Base-by-base conservation (phyloP, 495 filamentous ascomycete genomes). In the Penicillium antarcticum region DNA sequence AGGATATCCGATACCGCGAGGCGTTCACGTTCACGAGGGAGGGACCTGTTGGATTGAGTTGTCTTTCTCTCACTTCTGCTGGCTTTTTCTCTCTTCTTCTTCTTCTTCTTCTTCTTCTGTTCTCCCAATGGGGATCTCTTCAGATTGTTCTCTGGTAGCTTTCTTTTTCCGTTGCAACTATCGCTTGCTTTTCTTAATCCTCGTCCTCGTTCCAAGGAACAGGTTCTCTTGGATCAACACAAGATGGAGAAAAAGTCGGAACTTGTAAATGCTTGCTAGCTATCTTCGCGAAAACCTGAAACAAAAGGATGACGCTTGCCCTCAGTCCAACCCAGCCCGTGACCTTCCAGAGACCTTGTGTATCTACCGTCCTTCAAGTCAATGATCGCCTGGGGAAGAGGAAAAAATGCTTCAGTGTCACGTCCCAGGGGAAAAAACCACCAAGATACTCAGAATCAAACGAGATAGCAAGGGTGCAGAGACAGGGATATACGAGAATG, bases 201-300 rank as follows among this genome's bases (percentile, higher is more conserved):
- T 64, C 55, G 65, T 65, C 57, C 65, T 59, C 48, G 54, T 60
- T 60, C 60, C 57, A 47, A 52, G 38, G 38, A 48, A 48, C 37
- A 18, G 45, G 51, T 42, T 56, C 58, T 57, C 61, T 60, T 61
- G 68, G 53, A 68, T 59, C 61, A 66, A 69, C 59, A 56, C 51
- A 61, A 72, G 67, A 67, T 71, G 68, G 65, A 72, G 59, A 64
- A 66, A 68, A 62, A 65, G 66, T 66, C 69, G 68, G 52, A 75
- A 73, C 61, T 74, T 77, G 71, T 75, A 69, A 65, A 77, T 77
- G 74, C 63, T 77, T 77, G 71, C 72, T 77, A 75, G 70, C 73
- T 77, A 77, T 70, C 58, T 71, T 69, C 50, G 64, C 67, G 63
- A 70, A 65, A 74, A 49, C 61, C 56, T 63, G 69, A 60, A 73